Evolutionary conservation across 2,329 filamentous ascomycete genomes (phyloP).

Genomic region (Zymoseptoria brevis): DNA sequence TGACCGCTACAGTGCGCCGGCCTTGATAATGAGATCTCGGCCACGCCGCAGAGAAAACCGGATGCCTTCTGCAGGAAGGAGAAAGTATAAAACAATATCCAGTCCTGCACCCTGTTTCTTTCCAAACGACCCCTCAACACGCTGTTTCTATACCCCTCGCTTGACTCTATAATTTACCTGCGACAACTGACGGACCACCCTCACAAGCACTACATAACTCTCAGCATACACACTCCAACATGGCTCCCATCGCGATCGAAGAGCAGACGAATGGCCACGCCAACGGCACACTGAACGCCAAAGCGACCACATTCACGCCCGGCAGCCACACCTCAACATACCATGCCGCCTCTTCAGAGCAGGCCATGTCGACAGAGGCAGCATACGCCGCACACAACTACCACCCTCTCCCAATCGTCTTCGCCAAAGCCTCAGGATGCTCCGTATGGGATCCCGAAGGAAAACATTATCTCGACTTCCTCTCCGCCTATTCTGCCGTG

Average conservation of each 20-base stretch:
- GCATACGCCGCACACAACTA: conserved; percentile 96
- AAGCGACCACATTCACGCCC: conserved; percentile 35
- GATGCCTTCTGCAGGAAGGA: neutral
- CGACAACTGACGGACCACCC: neutral
- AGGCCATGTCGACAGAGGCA: conserved; percentile 73
- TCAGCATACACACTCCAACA: conserved; percentile 14
- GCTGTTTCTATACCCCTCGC: neutral
- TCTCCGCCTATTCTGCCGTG: conserved; percentile 95
- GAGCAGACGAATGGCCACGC: conserved; percentile 20
- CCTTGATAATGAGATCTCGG: neutral
- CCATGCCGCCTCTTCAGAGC: conserved; percentile 70
- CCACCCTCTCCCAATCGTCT: conserved; percentile 91
- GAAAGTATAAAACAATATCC: neutral
- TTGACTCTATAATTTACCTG: neutral
- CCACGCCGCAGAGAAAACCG: neutral
- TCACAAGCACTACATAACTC: neutral
- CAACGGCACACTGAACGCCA: conserved; percentile 32
- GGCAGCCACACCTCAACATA: conserved; percentile 40
- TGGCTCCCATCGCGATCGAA: conserved; percentile 32
- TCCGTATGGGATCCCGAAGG: conserved; percentile 92
- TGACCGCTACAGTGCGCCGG: neutral
- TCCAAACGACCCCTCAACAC: neutral
- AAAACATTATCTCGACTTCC: conserved; percentile 91
- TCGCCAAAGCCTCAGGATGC: conserved; percentile 73
- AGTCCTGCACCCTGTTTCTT: neutral